phyloP scores from a whole-genome alignment of 176 grass and related monocot species.

The Secale cereale region DNA sequence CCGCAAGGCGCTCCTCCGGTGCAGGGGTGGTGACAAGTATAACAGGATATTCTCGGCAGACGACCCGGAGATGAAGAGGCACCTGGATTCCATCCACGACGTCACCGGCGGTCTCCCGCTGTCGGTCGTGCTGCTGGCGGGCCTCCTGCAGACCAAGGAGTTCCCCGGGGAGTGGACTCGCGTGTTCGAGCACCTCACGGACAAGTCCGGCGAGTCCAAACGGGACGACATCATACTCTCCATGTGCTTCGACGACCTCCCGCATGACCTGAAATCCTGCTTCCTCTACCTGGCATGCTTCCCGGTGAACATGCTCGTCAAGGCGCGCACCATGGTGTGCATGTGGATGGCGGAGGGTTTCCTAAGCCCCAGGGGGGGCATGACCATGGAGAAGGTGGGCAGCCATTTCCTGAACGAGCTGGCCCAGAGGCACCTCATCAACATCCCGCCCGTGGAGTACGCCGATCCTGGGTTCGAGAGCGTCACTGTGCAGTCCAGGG shows the following conservation, averaged over 20 bases:
- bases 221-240: not conserved
- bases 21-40: no score
- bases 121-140: not conserved
- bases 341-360: conserved; percentile 51
- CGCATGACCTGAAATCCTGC: conserved; percentile 40
- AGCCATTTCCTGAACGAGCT: no score
- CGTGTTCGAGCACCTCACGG: not conserved
- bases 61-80: no score
- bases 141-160: not conserved
- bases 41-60: no score
- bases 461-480: no score
- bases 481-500: conserved; percentile 18
- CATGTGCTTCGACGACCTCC: conserved; percentile 52
- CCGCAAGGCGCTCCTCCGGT: no score
- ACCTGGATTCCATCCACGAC: not conserved
- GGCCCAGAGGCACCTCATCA: no score
- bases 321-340: conserved; percentile 23
- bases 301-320: conserved; percentile 13
- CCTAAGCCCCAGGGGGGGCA: conserved; percentile 13
- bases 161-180: not conserved
- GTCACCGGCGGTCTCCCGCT: not conserved
- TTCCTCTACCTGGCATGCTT: conserved; percentile 45
- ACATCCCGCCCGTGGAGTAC: no score
- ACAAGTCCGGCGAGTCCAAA: not conserved
- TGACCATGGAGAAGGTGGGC: conserved; percentile 33